Evolutionary conservation across 2,329 filamentous ascomycete species (phyloP), one percentile per base, ranked within the genome.

Genomic region (Hypocrella siamensis): DNA sequence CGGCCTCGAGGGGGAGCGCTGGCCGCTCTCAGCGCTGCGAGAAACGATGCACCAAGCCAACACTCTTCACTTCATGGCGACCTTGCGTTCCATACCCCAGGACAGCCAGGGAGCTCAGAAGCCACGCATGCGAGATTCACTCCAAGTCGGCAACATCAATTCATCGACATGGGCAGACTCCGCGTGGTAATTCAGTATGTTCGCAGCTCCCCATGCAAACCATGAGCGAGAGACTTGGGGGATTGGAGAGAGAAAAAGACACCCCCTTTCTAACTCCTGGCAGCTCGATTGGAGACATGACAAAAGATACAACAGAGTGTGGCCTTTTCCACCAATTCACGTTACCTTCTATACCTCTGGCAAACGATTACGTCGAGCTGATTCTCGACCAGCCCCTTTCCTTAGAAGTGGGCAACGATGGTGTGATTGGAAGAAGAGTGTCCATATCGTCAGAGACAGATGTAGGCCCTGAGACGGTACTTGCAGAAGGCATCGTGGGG

Each of bases 401-500:
- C 0, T 47, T 65, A 1, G 48, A 57, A 34, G 59, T 66, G 7
- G 61, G 62, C 1, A 46, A 47, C 17, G 46, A 59, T 7, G 63
- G 63, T 8, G 62, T 67, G 31, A 66, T 67, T 15, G 63, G 63
- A 1, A 51, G 62, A 4, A 48, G 62, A 8, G 60, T 67, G 1
- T 64, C 61, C 0, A 32, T 67, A 0, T 52, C 48, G 19, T 46
- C 49, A 1, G 38, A 44, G 0, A 33, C 40, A 0, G 29, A 33
- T 1, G 37, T 33, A 39, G 51, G 51, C 9, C 37, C 26, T 19
- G 43, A 42, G 17, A 39, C 40, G 5, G 48, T 61, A 0, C 38
- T 64, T 4, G 61, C 62, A 0, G 61, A 66, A 38, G 63, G 63
- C 0, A 61, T 66, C n/a, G 58, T 65, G 4, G 63, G 63, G 1